Conservation (phyloP, 805 yeast species). For the Kurtzmaniella cleridarum region DNA sequence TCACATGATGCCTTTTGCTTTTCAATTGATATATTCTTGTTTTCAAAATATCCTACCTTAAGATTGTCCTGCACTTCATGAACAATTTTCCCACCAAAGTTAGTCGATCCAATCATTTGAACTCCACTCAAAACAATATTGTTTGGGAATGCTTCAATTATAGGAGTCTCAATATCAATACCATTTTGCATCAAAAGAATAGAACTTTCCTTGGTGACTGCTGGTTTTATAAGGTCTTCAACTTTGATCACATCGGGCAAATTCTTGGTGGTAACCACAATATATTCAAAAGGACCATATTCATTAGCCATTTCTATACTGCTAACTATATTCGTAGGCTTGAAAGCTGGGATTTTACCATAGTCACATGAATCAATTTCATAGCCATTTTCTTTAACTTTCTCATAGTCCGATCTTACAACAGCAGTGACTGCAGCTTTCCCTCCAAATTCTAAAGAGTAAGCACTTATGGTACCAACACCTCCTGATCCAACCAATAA, state of each 20-base stretch:
- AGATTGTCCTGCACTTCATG: constrained; percentile 49
- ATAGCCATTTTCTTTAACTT: constrained; percentile 49
- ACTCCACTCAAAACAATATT: constrained; percentile 56
- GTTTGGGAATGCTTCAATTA: constrained; percentile 46
- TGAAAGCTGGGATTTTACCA: constrained; percentile 50
- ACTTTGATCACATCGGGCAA: constrained; percentile 56
- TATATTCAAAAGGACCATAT: constrained; percentile 42
- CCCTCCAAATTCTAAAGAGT: constrained; percentile 44
- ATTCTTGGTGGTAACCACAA: constrained; percentile 58
- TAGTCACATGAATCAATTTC: constrained; percentile 57
- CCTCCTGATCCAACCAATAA: constrained; percentile 73
- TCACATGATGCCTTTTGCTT: constrained; percentile 14
- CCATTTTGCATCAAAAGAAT: constrained; percentile 64
- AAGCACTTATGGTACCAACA: constrained; percentile 68
- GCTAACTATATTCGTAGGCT: constrained; percentile 43
- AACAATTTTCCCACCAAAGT: constrained; percentile 39
- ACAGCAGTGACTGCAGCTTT: constrained; percentile 53
- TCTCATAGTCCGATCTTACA: constrained; percentile 59
- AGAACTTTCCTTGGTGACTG: constrained; percentile 43
- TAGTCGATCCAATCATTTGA: constrained; percentile 47
- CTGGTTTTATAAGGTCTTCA: constrained; percentile 48
- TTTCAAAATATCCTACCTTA: constrained; percentile 48
- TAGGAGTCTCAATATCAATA: constrained; percentile 54
- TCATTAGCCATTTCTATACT: constrained; percentile 34
- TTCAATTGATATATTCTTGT: constrained; percentile 25